A percentile compares a stretch with the other conserved stretches of the same genome.
phyloP scores from a whole-genome alignment of 768 basidiomycete genomes.

The Lactarius quietus region DNA sequence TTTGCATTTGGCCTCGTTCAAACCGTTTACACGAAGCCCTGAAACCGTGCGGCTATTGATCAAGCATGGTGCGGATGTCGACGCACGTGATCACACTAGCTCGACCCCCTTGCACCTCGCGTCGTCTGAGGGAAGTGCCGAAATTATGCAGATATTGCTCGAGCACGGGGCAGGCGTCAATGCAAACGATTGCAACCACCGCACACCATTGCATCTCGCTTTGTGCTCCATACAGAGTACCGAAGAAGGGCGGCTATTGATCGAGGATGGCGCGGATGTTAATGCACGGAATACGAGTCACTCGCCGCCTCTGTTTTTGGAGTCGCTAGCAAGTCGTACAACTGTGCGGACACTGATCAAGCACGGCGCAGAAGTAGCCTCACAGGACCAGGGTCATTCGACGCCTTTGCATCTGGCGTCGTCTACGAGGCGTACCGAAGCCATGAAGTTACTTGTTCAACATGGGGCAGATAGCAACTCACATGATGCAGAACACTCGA shows the following conservation, averaged over 20 bases:
- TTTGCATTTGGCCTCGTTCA: not conserved
- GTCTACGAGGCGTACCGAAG: not conserved
- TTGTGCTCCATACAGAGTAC: too few relatives aligned
- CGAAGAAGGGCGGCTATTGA: not conserved
- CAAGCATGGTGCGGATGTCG: not conserved
- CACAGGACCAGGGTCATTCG: not conserved
- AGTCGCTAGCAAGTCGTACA: not conserved
- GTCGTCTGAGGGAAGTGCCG: too few relatives aligned
- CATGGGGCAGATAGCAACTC: not conserved
- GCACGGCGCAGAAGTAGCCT: slow-evolving; percentile 27
- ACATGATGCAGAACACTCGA: not conserved
- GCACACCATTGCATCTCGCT: too few relatives aligned
- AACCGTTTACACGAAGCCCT: too few relatives aligned
- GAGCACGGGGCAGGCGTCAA: too few relatives aligned
- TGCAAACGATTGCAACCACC: too few relatives aligned
- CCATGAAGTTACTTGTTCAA: not conserved
- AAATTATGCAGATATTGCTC: too few relatives aligned
- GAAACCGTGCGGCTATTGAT: not conserved
- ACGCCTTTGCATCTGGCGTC: not conserved
- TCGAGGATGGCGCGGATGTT: not conserved
- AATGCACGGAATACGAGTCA: not conserved
- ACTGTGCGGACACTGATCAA: slow-evolving; percentile 61
- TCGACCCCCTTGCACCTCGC: too few relatives aligned
- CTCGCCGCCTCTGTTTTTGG: not conserved
- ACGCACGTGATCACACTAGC: too few relatives aligned